phyloP scores from a whole-genome alignment of 2,329 filamentous ascomycete genomes.

The Teratosphaeria gauchensis region DNA sequence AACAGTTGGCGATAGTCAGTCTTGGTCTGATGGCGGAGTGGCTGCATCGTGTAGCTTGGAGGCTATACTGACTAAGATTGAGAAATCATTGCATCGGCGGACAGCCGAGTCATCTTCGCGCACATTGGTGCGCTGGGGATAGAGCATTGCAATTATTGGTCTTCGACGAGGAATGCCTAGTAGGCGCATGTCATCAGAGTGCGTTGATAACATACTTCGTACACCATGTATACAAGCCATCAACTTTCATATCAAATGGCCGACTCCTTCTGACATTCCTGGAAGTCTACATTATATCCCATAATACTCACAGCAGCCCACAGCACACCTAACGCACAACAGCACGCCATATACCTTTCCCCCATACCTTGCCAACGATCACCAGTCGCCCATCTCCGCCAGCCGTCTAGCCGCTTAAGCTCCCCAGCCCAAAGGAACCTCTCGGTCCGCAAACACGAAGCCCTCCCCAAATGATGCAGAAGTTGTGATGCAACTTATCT shows the following conservation, averaged over 20 bases:
- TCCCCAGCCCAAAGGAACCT: neutral
- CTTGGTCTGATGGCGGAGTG: neutral
- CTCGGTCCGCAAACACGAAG: neutral
- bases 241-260: neutral
- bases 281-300: neutral
- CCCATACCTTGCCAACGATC: too few relatives aligned
- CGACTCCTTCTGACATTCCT: neutral
- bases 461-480: neutral
- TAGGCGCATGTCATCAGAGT: slow-evolving; percentile 38
- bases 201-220: slow-evolving; percentile 30
- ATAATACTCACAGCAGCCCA: neutral
- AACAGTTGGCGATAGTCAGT: too few relatives aligned
- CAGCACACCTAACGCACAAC: too few relatives aligned
- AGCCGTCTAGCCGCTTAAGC: neutral
- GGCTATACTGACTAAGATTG: slow-evolving; percentile 35
- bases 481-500: neutral
- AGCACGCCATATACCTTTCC: too few relatives aligned
- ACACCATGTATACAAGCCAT: neutral
- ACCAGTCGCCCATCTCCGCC: too few relatives aligned
- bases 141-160: slow-evolving; percentile 39
- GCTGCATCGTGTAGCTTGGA: slow-evolving; percentile 3
- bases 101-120: too few relatives aligned
- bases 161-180: slow-evolving; percentile 38
- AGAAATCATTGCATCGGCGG: too few relatives aligned
- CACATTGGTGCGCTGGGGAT: slow-evolving; percentile 18